A percentile compares a stretch with the other conserved stretches of the same genome.
These are phyloP conservation scores for Paracamarosporium sp. DNA, from an alignment of 2,329 filamentous ascomycete genomes.

Conservation along the genomic window DNA sequence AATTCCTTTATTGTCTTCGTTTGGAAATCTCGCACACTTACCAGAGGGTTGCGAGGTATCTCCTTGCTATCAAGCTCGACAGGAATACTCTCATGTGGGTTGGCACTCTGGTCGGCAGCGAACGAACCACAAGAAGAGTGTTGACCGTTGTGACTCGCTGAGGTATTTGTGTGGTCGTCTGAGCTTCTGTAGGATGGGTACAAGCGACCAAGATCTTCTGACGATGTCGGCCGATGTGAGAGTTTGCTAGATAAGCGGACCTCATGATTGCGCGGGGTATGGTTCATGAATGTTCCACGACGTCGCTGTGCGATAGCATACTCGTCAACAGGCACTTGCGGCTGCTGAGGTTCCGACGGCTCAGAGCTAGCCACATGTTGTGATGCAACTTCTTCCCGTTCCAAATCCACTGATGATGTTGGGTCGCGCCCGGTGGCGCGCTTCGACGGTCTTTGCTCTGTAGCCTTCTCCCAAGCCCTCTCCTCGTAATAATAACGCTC, in stretches of 20 bases:
- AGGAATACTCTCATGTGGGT: slow-evolving; percentile 16
- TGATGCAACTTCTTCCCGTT: neutral
- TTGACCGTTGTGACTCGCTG: slow-evolving; percentile 8
- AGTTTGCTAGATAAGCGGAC: slow-evolving; percentile 22
- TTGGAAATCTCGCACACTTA: neutral
- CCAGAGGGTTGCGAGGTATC: neutral
- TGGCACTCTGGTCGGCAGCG: slow-evolving; percentile 12
- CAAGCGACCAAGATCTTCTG: slow-evolving; percentile 29
- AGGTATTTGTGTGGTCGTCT: slow-evolving; percentile 5
- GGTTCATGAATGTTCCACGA: slow-evolving; percentile 41
- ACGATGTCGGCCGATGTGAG: slow-evolving; percentile 24
- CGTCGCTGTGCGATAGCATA: slow-evolving; percentile 29
- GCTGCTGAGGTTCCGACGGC: slow-evolving; percentile 15
- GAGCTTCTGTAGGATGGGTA: slow-evolving; percentile 22
- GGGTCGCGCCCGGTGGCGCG: neutral
- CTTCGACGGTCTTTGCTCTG: slow-evolving; percentile 6
- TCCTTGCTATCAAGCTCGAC: slow-evolving; percentile 16
- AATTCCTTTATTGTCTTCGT: no score
- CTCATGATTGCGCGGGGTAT: slow-evolving; percentile 40
- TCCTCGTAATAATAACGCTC: slow-evolving; percentile 4
- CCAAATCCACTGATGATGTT: neutral
- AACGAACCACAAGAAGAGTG: slow-evolving; percentile 20
- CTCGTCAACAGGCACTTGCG: slow-evolving; percentile 9
- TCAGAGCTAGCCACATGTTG: slow-evolving; percentile 14
- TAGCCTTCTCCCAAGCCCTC: slow-evolving; percentile 21